Percentiles rank a stretch among this genome's conserved stretches.
phyloP scores from a whole-genome alignment of 164 flowering plant genomes.

The Stephania japonica region DNA sequence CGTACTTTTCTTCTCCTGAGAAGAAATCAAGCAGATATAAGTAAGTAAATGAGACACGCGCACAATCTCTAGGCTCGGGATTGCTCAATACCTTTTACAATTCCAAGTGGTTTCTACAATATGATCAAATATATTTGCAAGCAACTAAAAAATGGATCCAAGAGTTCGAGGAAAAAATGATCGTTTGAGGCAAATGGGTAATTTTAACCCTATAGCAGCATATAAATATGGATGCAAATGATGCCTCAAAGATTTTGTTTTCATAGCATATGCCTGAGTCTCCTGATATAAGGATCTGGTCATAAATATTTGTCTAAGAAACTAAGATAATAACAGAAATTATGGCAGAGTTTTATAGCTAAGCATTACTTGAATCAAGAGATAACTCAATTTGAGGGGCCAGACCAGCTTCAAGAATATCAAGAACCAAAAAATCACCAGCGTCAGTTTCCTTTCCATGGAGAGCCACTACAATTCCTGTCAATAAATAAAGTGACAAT shows the following conservation, averaged over 20 bases:
- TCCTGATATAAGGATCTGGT: neutral
- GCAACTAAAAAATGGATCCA: no score
- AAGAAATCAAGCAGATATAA: constrained; percentile 5
- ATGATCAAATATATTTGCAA: no score
- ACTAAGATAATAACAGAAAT: neutral
- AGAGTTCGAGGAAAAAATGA: no score
- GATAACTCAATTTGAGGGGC: constrained; percentile 68
- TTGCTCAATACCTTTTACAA: no score
- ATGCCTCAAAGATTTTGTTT: neutral
- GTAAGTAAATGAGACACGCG: neutral
- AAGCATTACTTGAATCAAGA: constrained; percentile 39
- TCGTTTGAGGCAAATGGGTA: no score
- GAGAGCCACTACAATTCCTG: constrained; percentile 80
- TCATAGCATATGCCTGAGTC: no score
- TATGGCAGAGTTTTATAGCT: neutral
- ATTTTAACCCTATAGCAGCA: no score
- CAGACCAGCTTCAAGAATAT: constrained; percentile 80
- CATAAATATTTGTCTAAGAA: neutral
- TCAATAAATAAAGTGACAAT: constrained; percentile 3
- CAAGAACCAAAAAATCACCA: constrained; percentile 80
- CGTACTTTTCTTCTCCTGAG: constrained; percentile 88
- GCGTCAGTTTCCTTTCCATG: constrained; percentile 79
- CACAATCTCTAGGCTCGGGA: neutral
- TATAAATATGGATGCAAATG: no score
- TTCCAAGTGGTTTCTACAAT: no score